Evolutionary conservation across 345 rosid species (phyloP).

Genomic region (Eucalyptus erythrocorys): DNA sequence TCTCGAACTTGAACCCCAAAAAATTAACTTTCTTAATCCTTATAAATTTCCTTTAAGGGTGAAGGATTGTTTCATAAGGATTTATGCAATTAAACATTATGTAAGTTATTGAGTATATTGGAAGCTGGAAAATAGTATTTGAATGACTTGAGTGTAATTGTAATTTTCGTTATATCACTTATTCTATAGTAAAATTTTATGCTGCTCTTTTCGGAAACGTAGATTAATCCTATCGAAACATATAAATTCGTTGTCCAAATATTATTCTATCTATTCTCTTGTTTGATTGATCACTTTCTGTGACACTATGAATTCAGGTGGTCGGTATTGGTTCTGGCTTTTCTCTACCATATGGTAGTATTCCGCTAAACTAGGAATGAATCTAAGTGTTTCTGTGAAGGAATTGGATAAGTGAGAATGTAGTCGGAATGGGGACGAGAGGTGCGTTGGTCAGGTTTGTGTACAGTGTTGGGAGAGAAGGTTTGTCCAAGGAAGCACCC

Average conservation of each 20-base stretch:
- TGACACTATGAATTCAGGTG: neutral
- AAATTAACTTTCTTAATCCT: neutral
- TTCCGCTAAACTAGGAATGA: neutral
- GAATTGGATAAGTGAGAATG: neutral
- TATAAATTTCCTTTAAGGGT: too few relatives aligned
- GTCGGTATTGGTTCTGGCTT: neutral
- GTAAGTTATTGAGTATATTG: neutral
- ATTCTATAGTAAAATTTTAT: neutral
- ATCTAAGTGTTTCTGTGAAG: neutral
- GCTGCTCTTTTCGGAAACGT: rapidly evolving
- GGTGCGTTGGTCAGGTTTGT: neutral
- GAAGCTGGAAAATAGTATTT: neutral
- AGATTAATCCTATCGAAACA: neutral
- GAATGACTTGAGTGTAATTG: neutral
- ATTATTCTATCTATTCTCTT: neutral
- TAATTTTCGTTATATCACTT: neutral
- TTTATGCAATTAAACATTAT: neutral
- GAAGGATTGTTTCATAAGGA: too few relatives aligned
- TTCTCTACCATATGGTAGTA: neutral
- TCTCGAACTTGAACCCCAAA: neutral
- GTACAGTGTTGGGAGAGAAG: neutral
- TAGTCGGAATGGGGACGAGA: neutral
- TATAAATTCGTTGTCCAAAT: neutral
- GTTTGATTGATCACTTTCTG: neutral
- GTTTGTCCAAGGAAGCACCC: neutral